A percentile compares a stretch with the other conserved stretches of the same genome.
Evolutionary conservation across 352 stramenopile genomes (phyloP).

Genomic region (Phytophthora sojae): DNA sequence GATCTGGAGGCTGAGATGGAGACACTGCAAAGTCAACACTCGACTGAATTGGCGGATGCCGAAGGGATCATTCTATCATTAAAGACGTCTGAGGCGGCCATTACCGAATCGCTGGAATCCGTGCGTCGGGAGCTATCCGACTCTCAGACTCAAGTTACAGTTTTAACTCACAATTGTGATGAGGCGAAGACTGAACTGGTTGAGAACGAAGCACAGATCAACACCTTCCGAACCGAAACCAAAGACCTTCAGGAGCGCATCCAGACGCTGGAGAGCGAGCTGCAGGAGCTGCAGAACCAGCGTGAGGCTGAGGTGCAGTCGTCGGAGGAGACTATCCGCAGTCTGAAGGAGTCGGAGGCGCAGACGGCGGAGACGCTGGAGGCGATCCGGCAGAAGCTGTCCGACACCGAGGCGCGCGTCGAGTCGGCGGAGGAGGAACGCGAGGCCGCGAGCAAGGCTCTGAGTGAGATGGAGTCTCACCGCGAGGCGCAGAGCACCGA

Average conservation of each 20-base stretch:
- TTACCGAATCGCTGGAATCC: slow-evolving; percentile 14
- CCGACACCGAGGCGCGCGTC: slow-evolving; percentile 17
- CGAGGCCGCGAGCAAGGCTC: no score
- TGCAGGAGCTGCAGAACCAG: slow-evolving; percentile 23
- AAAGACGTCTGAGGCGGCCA: slow-evolving; percentile 11
- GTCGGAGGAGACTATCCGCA: slow-evolving; percentile 18
- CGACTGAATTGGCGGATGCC: slow-evolving; percentile 8
- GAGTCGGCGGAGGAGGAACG: slow-evolving; percentile 8
- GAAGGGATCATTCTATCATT: slow-evolving; percentile 26
- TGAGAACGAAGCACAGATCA: background rate
- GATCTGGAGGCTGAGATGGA: slow-evolving; percentile 26
- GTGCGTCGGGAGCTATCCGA: slow-evolving; percentile 14
- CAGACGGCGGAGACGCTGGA: slow-evolving; percentile 15
- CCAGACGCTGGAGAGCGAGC: slow-evolving; percentile 24
- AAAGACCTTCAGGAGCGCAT: slow-evolving; percentile 8
- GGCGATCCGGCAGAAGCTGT: slow-evolving; percentile 22
- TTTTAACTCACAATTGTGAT: slow-evolving; percentile 11
- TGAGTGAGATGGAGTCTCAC: no score
- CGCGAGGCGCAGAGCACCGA: no score
- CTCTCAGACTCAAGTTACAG: background rate
- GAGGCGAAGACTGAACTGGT: background rate
- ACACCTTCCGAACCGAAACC: slow-evolving; percentile 1
- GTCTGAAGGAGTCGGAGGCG: slow-evolving; percentile 17
- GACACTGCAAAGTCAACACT: slow-evolving; percentile 26
- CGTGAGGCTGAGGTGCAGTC: slow-evolving; percentile 13